Percentiles rank a stretch among this genome's conserved stretches.
Conservation (phyloP, 2,329 filamentous ascomycete genomes). For the Ampelomyces quisqualis region DNA sequence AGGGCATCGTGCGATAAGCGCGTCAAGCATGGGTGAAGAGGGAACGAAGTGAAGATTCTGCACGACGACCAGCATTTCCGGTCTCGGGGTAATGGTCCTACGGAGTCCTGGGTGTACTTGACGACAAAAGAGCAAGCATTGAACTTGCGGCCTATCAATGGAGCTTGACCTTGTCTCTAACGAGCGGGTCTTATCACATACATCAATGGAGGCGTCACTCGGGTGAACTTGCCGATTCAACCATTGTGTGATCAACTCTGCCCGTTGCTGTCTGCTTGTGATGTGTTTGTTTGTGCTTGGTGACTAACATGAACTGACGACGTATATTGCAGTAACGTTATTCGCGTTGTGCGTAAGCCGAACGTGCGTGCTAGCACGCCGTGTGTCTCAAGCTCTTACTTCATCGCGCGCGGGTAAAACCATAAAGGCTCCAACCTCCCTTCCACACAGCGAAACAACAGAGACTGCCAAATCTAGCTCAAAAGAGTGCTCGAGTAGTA, state of each 20-base stretch:
- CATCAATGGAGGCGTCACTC: constrained; percentile 60
- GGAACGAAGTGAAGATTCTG: constrained; percentile 37
- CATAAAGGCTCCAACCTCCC: no score
- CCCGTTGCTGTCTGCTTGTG: constrained; percentile 21
- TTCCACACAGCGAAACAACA: no score
- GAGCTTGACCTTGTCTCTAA: constrained; percentile 43
- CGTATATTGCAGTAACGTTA: no score
- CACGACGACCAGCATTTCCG: constrained; percentile 42
- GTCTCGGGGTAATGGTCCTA: constrained; percentile 42
- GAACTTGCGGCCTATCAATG: constrained; percentile 51
- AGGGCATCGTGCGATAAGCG: constrained; percentile 96
- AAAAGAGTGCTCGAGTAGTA: no score
- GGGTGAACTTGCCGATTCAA: constrained; percentile 59
- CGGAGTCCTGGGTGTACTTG: constrained; percentile 46
- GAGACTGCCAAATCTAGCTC: no score
- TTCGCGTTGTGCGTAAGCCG: no score
- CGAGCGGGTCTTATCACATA: constrained; percentile 46
- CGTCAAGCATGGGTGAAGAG: constrained; percentile 23
- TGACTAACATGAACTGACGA: no score
- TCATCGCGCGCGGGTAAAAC: no score
- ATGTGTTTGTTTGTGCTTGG: constrained; percentile 19
- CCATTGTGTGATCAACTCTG: constrained; percentile 53
- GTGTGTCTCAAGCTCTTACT: no score
- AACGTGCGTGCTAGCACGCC: no score
- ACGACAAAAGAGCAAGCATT: constrained; percentile 44